phyloP scores from a whole-genome alignment of 139 green algal genomes.

The Chlorella sp. region DNA sequence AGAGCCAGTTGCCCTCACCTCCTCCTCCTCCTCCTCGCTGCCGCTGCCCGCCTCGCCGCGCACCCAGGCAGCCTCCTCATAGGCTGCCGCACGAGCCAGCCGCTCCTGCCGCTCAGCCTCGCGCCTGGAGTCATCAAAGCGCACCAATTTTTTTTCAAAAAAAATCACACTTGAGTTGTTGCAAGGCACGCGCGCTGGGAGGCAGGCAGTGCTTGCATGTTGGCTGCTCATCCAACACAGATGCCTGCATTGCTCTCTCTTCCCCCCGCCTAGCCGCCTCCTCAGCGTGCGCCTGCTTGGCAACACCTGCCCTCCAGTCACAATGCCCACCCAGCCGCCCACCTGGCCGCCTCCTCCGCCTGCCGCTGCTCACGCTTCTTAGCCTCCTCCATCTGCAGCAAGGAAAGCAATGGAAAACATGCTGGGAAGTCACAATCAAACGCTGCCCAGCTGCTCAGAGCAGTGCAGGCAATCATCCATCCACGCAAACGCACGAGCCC shows the following conservation, averaged over 20 bases:
- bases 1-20: conserved; percentile 37
- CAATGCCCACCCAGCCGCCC: not conserved
- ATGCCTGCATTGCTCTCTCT: no score
- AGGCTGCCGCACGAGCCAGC: conserved; percentile 36
- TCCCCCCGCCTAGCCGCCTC: not conserved
- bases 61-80: conserved; percentile 61
- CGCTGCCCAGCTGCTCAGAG: no score
- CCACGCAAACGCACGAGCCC: no score
- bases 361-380: conserved; percentile 43
- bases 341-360: conserved; percentile 44
- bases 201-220: not conserved
- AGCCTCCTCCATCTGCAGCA: conserved; percentile 40
- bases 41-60: conserved; percentile 20
- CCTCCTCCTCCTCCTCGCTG: conserved; percentile 26
- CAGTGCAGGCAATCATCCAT: no score
- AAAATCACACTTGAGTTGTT: no score
- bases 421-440: no score
- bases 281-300: not conserved
- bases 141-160: no score
- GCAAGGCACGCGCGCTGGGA: not conserved
- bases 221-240: no score
- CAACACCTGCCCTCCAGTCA: no score
- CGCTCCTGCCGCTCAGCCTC: conserved; percentile 51
- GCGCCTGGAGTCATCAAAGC: conserved; percentile 36
- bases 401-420: no score